Conservation (phyloP, 2,329 filamentous ascomycete species). For the Diaporthe destruens region DNA sequence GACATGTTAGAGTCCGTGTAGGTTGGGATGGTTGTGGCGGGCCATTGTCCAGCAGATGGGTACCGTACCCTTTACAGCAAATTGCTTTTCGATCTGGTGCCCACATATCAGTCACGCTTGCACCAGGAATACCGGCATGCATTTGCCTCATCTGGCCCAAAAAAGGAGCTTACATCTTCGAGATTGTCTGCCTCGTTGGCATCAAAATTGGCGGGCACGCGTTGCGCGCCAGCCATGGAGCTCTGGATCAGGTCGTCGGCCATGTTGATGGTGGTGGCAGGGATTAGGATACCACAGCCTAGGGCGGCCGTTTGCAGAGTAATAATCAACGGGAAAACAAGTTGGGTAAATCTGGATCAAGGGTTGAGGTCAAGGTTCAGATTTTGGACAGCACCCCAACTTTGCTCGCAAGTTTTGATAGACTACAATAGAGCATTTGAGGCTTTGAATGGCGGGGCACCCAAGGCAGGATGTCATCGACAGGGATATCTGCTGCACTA, state of each 20-base stretch:
- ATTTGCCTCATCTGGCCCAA: neutral
- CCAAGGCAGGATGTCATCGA: slow-evolving; percentile 8
- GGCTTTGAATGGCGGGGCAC: slow-evolving; percentile 19
- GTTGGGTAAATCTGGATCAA: neutral
- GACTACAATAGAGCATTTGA: neutral
- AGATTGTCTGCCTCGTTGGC: slow-evolving; percentile 67
- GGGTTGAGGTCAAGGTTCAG: neutral
- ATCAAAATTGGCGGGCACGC: slow-evolving; percentile 69
- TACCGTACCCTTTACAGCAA: slow-evolving; percentile 87
- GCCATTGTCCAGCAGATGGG: neutral
- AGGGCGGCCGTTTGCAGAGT: neutral
- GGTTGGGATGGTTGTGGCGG: neutral
- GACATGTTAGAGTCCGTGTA: neutral
- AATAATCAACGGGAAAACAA: neutral
- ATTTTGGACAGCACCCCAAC: neutral
- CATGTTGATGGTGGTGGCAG: slow-evolving; percentile 9
- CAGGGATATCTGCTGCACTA: neutral
- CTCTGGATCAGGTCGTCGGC: slow-evolving; percentile 37
- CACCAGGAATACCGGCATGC: slow-evolving; percentile 14
- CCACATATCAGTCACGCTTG: slow-evolving; percentile 13
- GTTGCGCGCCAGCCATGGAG: slow-evolving; percentile 46
- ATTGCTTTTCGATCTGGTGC: slow-evolving; percentile 95
- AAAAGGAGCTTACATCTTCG: slow-evolving; percentile 63
- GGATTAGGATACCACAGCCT: neutral
- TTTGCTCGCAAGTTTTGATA: neutral